Base-by-base conservation (phyloP, 345 rosid species). In the Eucalyptus curtisii region DNA sequence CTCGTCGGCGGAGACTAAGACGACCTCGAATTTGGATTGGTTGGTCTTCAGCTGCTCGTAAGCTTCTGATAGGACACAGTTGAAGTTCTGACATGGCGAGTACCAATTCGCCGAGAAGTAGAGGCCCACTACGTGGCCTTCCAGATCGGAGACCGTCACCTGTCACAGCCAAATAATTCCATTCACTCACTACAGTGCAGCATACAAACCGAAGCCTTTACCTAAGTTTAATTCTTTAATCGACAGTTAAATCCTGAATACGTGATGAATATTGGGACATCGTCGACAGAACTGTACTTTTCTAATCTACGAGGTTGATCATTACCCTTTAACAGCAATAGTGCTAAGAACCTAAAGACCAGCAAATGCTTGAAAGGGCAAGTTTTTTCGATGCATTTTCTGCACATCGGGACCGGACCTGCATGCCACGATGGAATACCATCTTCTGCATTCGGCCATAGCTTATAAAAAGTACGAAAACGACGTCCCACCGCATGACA, bases 101-200 rank as follows among this genome's bases (percentile, higher is more conserved):
- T 93, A 91, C 97, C 97, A 94, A 55, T 94, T 95, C 4, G 96
- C 96, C 33, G 97, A 93, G 95, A 95, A 95, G 90, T 94, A 95
- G 24, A 95, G 92, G 13, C 93, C 97, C 14, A 92, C n/a, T 6
- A 94, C 92, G 33, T 90, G 93, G 86, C 92, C 95, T 90, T 93
- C 96, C 37, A 95, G 92, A 20, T 92, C 93, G 33, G 94, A 93
- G n/a, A 94, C 87, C 86, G 92, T 91, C 87, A 94, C 94, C 95
- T 95, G 85, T 80, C 71, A n/a, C 53, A n/a, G 59, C 17, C 81
- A 84, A 52, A 52, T 25, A 13, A 19, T 40, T 40, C 47, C 27
- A 19, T 8, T 20, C 82, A 20, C 40, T 68, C 14, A 76, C 42
- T 76, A 55, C 27, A 37, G 47, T 37, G 42, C 27, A 20, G 47